These are phyloP conservation scores for Diaporthe humulicola DNA, from an alignment of 2,329 filamentous ascomycete genomes.

Conservation along the genomic window DNA sequence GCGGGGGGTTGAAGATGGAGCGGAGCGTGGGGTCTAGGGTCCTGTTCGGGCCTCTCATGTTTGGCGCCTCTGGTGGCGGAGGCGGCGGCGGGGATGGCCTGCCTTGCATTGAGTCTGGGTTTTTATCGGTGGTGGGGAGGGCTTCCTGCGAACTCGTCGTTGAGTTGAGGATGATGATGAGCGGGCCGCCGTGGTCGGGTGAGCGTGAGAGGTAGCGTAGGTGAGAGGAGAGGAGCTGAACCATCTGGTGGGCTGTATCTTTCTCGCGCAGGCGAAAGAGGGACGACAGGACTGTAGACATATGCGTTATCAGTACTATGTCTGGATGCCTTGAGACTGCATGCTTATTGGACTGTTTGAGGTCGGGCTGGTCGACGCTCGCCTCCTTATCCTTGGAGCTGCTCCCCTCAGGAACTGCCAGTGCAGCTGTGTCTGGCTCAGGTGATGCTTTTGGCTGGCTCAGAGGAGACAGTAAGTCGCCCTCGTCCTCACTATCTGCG, in stretches of 20 bases:
- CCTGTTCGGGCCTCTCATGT: constrained; percentile 25
- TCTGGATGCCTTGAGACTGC: constrained; percentile 49
- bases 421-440: not conserved
- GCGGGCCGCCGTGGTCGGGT: constrained; percentile 53
- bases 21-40: constrained; percentile 59
- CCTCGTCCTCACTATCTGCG: constrained; percentile 57
- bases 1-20: constrained; percentile 62
- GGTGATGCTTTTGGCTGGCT: not conserved
- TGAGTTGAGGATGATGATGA: constrained; percentile 69
- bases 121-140: not conserved
- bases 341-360: constrained; percentile 26
- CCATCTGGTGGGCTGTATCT: constrained; percentile 59
- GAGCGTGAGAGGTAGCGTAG: constrained; percentile 61
- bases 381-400: not conserved
- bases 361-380: not conserved
- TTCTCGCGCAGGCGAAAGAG: constrained; percentile 65
- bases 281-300: constrained; percentile 63
- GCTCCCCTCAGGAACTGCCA: not conserved
- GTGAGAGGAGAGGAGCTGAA: constrained; percentile 61
- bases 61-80: constrained; percentile 13
- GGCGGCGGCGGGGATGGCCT: constrained; percentile 16
- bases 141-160: constrained; percentile 49
- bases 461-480: constrained; percentile 43
- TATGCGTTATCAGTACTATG: constrained; percentile 68
- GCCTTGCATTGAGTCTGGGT: not conserved